These are phyloP conservation scores for Ophidiomyces ophidiicola DNA, from an alignment of 2,329 filamentous ascomycete genomes.

Conservation along the genomic window DNA sequence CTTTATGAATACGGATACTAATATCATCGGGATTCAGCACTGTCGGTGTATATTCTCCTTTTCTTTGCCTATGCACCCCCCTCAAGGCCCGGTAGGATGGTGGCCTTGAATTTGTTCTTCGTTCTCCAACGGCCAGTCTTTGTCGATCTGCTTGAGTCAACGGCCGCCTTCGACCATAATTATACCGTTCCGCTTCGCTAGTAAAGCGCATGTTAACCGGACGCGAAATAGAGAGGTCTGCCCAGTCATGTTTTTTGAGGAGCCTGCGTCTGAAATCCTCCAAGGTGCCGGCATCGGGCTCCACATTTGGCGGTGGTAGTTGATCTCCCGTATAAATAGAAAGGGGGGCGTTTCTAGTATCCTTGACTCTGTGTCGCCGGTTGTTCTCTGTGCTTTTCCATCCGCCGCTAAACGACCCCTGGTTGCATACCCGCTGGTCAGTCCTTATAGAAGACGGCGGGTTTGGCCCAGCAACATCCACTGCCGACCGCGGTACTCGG, in stretches of 20 bases:
- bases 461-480: not conserved
- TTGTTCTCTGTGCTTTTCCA: not conserved
- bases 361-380: too few relatives aligned
- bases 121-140: conserved; percentile 16
- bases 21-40: conserved; percentile 14
- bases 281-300: conserved; percentile 12
- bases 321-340: too few relatives aligned
- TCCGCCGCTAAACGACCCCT: too few relatives aligned
- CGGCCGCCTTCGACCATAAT: conserved; percentile 22
- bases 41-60: conserved; percentile 15
- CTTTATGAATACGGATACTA: conserved; percentile 16
- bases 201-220: conserved; percentile 24
- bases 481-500: not conserved
- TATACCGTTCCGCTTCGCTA: conserved; percentile 6
- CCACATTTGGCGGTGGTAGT: too few relatives aligned
- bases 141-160: conserved; percentile 23
- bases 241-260: conserved; percentile 29
- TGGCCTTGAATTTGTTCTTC: not conserved
- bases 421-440: too few relatives aligned
- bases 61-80: conserved; percentile 15
- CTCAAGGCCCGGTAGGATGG: conserved; percentile 5
- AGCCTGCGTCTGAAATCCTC: conserved; percentile 24
- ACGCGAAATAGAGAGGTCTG: conserved; percentile 24
- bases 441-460: not conserved
- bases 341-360: too few relatives aligned